Conservation (phyloP, 352 stramenopile species). For the Globisporangium nunn region DNA sequence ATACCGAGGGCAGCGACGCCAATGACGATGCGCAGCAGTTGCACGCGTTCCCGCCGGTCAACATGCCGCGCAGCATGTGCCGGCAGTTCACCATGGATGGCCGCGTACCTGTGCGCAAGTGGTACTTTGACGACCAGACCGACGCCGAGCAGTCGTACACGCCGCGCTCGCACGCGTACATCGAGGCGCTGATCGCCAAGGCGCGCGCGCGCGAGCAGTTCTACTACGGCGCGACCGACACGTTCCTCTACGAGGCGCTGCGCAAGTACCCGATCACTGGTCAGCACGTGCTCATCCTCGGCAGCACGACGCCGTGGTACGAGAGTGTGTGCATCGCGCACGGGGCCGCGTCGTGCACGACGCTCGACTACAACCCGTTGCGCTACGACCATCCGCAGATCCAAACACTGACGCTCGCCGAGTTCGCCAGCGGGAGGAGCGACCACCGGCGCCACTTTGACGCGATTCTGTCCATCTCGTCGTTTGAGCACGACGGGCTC, state of each 20-base stretch:
- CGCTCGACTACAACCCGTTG: constrained; percentile 27
- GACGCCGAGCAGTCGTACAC: constrained; percentile 22
- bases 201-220: constrained; percentile 10
- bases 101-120: constrained; percentile 27
- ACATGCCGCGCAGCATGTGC: constrained; percentile 24
- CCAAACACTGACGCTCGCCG: constrained; percentile 23
- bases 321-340: constrained; percentile 27
- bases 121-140: constrained; percentile 39
- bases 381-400: constrained; percentile 26
- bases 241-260: constrained; percentile 17
- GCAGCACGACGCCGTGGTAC: constrained; percentile 32
- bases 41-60: constrained; percentile 16
- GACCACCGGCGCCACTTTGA: constrained; percentile 17
- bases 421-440: constrained; percentile 14
- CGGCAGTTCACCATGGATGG: constrained; percentile 28
- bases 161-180: constrained; percentile 17
- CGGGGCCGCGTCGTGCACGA: constrained; percentile 29
- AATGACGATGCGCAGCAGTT: not conserved
- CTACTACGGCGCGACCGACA: constrained; percentile 25
- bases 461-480: constrained; percentile 26
- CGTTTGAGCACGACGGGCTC: constrained; percentile 67
- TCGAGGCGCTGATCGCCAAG: constrained; percentile 18
- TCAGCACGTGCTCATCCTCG: constrained; percentile 33
- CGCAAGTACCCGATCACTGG: constrained; percentile 18
- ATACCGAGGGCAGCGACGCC: not conserved